Base-by-base conservation (phyloP, 2,329 filamentous ascomycete species). In the Dryadomyces sulphureus region DNA sequence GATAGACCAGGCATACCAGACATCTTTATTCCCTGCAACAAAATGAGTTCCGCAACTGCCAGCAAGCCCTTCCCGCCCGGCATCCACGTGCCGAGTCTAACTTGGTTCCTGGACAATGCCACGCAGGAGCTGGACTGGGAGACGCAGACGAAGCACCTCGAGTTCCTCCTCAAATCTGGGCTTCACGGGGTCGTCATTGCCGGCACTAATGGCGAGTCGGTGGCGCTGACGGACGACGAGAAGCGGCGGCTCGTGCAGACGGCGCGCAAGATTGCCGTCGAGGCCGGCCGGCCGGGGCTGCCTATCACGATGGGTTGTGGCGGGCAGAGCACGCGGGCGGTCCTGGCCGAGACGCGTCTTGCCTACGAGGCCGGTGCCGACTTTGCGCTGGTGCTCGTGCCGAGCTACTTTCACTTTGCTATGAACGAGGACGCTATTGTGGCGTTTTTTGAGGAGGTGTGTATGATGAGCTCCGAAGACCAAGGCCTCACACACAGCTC, bases 151-250 rank as follows among this genome's bases (percentile, higher is more conserved):
- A 63, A 65, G 50, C 73, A 76, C 48, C 57, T 75, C 21, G 62
- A 72, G 52, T 75, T 73, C 52, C 57, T 77, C n/a, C 62, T 75
- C 45, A 59, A 57, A 11, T 73, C 68, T 38, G 71, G 70, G 1
- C 57, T 77, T 6, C 68, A 76, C 43, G 71, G 72, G 7, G 62
- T 86, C 48, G 77, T 83, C 40, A 76, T 79, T 38, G 79, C 83
- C 56, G 82, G 81, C 43, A 82, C 78, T 52, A 86, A 85, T 54
- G 81, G 82, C 54, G 81, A 87, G 62, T 79, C 81, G 8, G 79
- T 84, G 3, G 80, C 84, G 49, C 67, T 86, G 5, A 75, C 74
- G 38, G 68, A 72, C 48, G 68, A 72, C 14, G 82, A 86, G 59
- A 76, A 81, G 55, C 68, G 70, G 43, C 63, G 70, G 41, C 70